Conservation (phyloP, 1,284 basidiomycete species). For the Rhizoctonia solani region DNA sequence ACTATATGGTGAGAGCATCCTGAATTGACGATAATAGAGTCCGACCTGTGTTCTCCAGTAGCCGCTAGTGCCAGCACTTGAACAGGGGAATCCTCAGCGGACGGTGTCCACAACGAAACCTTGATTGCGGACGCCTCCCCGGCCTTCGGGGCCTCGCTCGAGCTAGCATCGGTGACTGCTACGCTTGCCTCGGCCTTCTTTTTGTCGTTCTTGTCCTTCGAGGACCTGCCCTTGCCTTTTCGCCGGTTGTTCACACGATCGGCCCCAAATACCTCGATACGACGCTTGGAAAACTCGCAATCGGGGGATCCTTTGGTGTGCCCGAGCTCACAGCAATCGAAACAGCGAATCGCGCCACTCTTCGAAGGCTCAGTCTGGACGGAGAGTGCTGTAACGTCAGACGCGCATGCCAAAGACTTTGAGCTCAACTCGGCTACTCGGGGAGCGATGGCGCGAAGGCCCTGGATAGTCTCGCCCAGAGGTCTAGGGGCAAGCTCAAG, state of each 20-base stretch:
- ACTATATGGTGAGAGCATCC: not conserved
- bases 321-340: not conserved
- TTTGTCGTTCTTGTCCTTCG: not conserved
- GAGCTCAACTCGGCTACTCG: not conserved
- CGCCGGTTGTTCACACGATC: not conserved
- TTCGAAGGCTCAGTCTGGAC: too few relatives aligned
- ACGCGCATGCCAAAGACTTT: too few relatives aligned
- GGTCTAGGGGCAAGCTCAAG: not conserved
- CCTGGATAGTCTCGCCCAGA: not conserved
- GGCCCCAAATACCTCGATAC: not conserved
- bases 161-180: not conserved
- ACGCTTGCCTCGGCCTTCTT: not conserved
- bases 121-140: not conserved
- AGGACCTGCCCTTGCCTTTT: not conserved
- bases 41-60: not conserved
- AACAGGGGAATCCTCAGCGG: not conserved
- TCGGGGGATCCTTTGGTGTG: not conserved
- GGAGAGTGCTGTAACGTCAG: too few relatives aligned
- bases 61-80: not conserved
- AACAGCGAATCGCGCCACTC: not conserved
- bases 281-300: not conserved
- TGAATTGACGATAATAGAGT: not conserved
- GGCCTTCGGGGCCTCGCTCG: not conserved
- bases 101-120: not conserved
- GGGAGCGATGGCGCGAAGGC: not conserved